A percentile compares a stretch with the other conserved stretches of the same genome.
phyloP scores from a whole-genome alignment of 345 rosid genomes.

The Eucalyptus lansdowneana region DNA sequence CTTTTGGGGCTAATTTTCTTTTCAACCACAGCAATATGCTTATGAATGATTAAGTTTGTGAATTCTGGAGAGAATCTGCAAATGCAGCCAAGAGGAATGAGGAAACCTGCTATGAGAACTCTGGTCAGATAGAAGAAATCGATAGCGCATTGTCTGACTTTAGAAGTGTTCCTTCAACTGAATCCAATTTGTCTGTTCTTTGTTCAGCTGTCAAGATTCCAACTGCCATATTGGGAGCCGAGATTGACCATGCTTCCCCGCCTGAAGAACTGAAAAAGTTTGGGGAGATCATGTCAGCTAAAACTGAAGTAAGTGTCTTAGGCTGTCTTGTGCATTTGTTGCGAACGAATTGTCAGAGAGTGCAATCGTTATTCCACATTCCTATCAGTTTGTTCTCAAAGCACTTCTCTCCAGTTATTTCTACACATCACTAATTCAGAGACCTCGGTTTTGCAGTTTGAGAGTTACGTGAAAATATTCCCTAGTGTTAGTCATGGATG shows the following conservation, averaged over 20 bases:
- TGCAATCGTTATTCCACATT: not conserved
- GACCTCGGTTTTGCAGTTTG: not conserved
- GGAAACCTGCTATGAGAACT: not conserved
- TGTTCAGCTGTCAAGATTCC: conserved; percentile 26
- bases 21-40: not conserved
- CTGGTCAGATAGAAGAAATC: not conserved
- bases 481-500: conserved; percentile 62
- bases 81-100: not conserved
- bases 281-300: conserved; percentile 9
- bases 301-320: conserved; percentile 7
- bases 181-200: not conserved
- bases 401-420: not conserved
- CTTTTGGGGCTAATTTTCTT: not conserved
- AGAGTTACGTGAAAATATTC: conserved; percentile 31
- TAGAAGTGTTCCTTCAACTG: not conserved
- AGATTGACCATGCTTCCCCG: conserved; percentile 15
- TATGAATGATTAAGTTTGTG: not conserved
- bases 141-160: not conserved
- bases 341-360: not conserved
- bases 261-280: conserved; percentile 13
- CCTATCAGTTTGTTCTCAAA: not conserved
- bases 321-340: not conserved
- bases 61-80: not conserved
- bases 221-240: conserved; percentile 30
- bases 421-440: not conserved